These are phyloP conservation scores for Leccinum barrowsii DNA, from an alignment of 768 basidiomycete genomes.

Conservation along the genomic window DNA sequence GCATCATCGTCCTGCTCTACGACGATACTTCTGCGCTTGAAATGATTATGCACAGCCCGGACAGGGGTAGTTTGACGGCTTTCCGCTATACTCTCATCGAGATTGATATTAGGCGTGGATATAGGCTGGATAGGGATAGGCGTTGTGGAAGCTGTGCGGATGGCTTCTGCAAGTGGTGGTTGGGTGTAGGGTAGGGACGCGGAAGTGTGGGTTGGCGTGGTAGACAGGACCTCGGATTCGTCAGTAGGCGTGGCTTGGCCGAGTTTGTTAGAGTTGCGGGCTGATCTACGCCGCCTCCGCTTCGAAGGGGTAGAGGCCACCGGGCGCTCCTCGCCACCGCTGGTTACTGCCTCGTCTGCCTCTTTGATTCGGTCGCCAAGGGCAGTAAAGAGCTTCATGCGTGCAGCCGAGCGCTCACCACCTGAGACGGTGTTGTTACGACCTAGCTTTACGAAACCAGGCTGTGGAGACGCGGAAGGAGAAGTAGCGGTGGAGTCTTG, in stretches of 20 bases:
- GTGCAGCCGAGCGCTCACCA: conserved; percentile 71
- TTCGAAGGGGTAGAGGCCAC: conserved; percentile 44
- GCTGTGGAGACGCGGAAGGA: conserved; percentile 45
- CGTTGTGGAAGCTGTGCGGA: conserved; percentile 27
- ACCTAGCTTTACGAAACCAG: conserved; percentile 43
- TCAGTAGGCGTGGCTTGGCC: conserved; percentile 40
- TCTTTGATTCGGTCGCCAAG: conserved; percentile 59
- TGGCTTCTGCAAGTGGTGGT: conserved; percentile 26
- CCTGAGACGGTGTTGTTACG: conserved; percentile 84
- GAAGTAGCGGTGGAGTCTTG: conserved; percentile 56
- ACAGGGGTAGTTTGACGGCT: conserved; percentile 35
- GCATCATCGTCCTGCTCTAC: conserved; percentile 70
- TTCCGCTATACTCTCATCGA: conserved; percentile 28
- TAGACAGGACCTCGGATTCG: conserved; percentile 40
- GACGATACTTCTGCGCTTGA: conserved; percentile 58
- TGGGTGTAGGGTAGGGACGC: conserved; percentile 45
- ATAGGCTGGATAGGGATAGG: conserved; percentile 29
- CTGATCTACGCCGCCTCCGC: conserved; percentile 55
- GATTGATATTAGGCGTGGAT: conserved; percentile 25
- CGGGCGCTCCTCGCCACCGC: conserved; percentile 53
- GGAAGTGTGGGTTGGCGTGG: conserved; percentile 55
- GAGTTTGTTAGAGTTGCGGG: conserved; percentile 37
- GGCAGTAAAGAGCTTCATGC: conserved; percentile 62
- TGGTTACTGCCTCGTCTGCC: conserved; percentile 59
- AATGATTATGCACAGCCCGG: conserved; percentile 35